These are phyloP conservation scores for Hypsizygus marmoreus DNA, from an alignment of 768 basidiomycete genomes.

Conservation along the genomic window DNA sequence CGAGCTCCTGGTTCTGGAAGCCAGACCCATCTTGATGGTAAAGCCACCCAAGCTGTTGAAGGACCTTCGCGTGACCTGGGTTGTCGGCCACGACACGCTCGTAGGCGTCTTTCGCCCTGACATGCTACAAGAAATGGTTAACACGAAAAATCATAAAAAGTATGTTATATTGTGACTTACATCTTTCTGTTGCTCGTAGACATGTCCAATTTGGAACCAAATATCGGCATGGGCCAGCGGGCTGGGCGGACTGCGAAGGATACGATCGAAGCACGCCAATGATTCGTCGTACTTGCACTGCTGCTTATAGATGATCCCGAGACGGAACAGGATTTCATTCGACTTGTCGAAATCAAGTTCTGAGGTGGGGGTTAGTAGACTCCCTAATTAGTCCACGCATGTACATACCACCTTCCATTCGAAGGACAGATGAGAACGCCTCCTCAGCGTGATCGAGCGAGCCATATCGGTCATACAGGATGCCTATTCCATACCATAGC, in stretches of 20 bases:
- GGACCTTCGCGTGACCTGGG: slow-evolving; percentile 92
- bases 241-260: slow-evolving; percentile 92
- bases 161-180: slow-evolving; percentile 45
- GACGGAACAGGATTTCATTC: slow-evolving; percentile 96
- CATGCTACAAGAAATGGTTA: slow-evolving; percentile 54
- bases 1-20: slow-evolving; percentile 95
- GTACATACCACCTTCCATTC: slow-evolving; percentile 92
- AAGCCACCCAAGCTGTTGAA: slow-evolving; percentile 97
- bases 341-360: slow-evolving; percentile 94
- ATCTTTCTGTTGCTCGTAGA: slow-evolving; percentile 96
- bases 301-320: slow-evolving; percentile 99
- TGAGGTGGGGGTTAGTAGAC: slow-evolving; percentile 26
- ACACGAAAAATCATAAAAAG: slow-evolving; percentile 14
- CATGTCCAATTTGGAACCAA: slow-evolving; percentile 99
- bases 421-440: slow-evolving; percentile 92
- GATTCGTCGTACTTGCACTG: slow-evolving; percentile 92
- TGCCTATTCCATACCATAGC: slow-evolving; percentile 99
- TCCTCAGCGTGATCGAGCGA: slow-evolving; percentile 99
- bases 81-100: slow-evolving; percentile 94
- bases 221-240: slow-evolving; percentile 97
- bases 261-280: slow-evolving; percentile 92
- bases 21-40: slow-evolving; percentile 94
- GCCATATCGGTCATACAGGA: slow-evolving; percentile 97
- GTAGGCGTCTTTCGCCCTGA: slow-evolving; percentile 91
- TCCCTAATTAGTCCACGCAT: slow-evolving; percentile 17